Base-by-base conservation (phyloP, 805 yeast species). In the Wickerhamiella dianesei region DNA sequence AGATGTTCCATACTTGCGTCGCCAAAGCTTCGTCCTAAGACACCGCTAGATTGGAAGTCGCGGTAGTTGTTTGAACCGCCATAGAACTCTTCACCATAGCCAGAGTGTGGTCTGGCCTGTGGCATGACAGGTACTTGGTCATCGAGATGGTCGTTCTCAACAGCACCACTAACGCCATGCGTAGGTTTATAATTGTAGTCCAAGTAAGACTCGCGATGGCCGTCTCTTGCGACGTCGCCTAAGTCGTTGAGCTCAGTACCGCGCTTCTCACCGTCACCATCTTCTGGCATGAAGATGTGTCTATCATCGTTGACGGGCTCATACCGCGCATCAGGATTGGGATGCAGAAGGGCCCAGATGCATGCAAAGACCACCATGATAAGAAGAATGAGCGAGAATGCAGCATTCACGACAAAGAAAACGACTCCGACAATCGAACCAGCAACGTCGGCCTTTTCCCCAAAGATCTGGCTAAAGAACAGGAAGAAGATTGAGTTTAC, bases 281-380 rank as follows among this genome's bases (percentile, higher is more conserved):
- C 63, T 56, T 40, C 60, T 48, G 53, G 61, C 60, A 92, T 83
- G 63, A 92, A 92, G n/a, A 96, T 83, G 44, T 83, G 92, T 62
- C 98, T 77, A 61, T 92, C 98, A 64, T 92, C 98, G 57, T 82
- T 82, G 82, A 89, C 82, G 51, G 96, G 97, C 67, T 86, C 89
- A 68, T 92, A 92, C 56, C 95, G 76, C 8, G 89, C 77, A 65
- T 92, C 98, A 45, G 98, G 97, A 63, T 92, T 87, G 71, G 82
- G 86, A 63, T 82, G 80, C 29, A 88, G 55, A 57, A 92, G 64
- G 0, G 96, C 95, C 64, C 86, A 69, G 4, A 79, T 69, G 68
- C 97, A 88, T 6, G 95, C 83, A 36, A 87, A 77, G 56, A 92
- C 79, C 41, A 95, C 87, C 72, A 88, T 80, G 43, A 92, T 68